Evolutionary conservation across 2,329 filamentous ascomycete species (phyloP).

Genomic region (Penicillium sp.): DNA sequence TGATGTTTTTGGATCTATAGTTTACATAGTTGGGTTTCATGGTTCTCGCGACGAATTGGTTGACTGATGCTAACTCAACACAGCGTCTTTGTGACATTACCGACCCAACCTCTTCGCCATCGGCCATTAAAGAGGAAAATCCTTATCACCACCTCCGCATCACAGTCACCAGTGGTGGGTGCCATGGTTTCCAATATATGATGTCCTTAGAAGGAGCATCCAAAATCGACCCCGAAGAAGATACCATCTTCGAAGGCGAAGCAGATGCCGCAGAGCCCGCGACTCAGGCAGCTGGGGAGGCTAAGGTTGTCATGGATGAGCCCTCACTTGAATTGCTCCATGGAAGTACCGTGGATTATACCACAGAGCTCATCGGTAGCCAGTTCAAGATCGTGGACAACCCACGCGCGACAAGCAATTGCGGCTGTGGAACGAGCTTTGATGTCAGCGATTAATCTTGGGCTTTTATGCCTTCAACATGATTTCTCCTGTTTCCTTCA

Average conservation of each 20-base stretch:
- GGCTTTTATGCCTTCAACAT: neutral
- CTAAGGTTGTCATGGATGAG: constrained; percentile 88
- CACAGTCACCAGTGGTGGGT: constrained; percentile 88
- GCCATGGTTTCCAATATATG: constrained; percentile 96
- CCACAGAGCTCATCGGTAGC: constrained; percentile 88
- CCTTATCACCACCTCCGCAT: constrained; percentile 85
- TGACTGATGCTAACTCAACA: constrained; percentile 18
- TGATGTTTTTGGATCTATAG: neutral
- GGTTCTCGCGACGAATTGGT: neutral
- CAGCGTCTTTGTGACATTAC: constrained; percentile 76
- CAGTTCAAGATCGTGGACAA: constrained; percentile 98
- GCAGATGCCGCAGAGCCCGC: constrained; percentile 29
- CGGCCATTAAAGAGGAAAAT: constrained; percentile 54
- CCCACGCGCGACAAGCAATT: constrained; percentile 86
- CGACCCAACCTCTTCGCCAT: constrained; percentile 43
- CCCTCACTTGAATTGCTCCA: constrained; percentile 84
- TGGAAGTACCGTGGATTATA: constrained; percentile 95
- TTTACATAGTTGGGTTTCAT: too few relatives aligned
- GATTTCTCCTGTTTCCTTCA: neutral
- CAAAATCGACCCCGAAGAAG: constrained; percentile 70
- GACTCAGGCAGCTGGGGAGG: constrained; percentile 48
- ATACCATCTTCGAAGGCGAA: constrained; percentile 80
- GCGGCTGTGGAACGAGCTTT: constrained; percentile 96
- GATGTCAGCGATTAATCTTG: constrained; percentile 70
- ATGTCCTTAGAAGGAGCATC: constrained; percentile 73